Percentiles rank a stretch among this genome's conserved stretches.
Conservation (phyloP, 2,329 filamentous ascomycete genomes). For the Apiospora arundinis region DNA sequence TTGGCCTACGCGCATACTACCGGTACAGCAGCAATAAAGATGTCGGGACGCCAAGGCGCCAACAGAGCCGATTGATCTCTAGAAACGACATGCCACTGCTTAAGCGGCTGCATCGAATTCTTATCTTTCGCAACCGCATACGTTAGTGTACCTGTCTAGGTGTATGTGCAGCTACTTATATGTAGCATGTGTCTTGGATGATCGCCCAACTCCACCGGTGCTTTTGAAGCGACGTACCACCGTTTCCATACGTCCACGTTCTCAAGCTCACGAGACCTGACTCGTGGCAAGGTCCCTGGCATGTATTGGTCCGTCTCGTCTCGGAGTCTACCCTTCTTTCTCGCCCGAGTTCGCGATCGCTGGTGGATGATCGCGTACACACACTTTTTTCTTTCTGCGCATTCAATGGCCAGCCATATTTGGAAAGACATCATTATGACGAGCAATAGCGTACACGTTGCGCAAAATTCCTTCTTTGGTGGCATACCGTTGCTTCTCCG, state of each 20-base stretch:
- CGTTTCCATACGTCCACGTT: conserved; percentile 2
- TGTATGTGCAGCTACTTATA: neutral
- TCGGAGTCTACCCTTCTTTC: neutral
- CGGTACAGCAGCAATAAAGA: neutral
- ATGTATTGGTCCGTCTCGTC: conserved; percentile 10
- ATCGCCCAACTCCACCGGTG: neutral
- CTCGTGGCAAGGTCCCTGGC: neutral
- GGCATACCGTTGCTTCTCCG: neutral
- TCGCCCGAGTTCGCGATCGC: neutral
- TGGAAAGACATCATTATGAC: neutral
- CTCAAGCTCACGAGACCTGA: conserved; percentile 3
- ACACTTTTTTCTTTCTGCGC: neutral
- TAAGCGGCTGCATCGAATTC: conserved; percentile 10
- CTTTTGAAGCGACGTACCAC: neutral
- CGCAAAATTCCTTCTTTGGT: neutral
- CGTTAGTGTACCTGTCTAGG: neutral
- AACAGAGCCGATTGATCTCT: conserved; percentile 5
- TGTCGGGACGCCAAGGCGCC: neutral
- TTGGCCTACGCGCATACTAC: neutral
- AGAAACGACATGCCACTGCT: neutral
- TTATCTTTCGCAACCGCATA: neutral
- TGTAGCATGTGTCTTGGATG: neutral
- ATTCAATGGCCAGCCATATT: neutral
- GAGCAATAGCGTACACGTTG: neutral
- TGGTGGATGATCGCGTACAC: neutral